Percentiles rank a stretch among this genome's conserved stretches.
These are phyloP conservation scores for Chrysoporthe puriensis DNA, from an alignment of 2,329 filamentous ascomycete species.

Conservation along the genomic window DNA sequence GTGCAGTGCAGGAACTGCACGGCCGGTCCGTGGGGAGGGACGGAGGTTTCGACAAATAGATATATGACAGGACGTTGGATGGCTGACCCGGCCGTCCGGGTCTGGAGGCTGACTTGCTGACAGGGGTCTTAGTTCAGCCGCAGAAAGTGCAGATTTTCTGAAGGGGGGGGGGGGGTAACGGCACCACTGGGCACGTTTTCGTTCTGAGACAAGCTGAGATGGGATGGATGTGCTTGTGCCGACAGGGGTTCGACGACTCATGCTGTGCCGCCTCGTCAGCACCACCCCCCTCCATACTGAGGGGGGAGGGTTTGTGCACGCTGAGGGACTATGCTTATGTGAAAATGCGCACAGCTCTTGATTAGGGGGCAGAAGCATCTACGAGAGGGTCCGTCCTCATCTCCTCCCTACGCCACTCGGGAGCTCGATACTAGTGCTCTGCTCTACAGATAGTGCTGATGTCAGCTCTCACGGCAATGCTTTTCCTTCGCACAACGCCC, in stretches of 20 bases:
- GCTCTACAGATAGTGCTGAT: too few species aligned
- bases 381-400: too few species aligned
- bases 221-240: background rate
- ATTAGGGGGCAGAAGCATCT: too few species aligned
- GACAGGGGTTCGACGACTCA: background rate
- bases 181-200: background rate
- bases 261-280: background rate
- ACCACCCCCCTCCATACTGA: too few species aligned
- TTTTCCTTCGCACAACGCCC: too few species aligned
- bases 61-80: background rate
- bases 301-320: too few species aligned
- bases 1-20: background rate
- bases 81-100: conserved; percentile 12
- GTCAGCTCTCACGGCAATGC: too few species aligned
- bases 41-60: background rate
- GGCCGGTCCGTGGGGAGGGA: too few species aligned
- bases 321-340: too few species aligned
- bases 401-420: too few species aligned
- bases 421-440: too few species aligned
- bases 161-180: background rate
- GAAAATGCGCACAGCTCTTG: too few species aligned
- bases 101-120: conserved; percentile 3
- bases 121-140: conserved; percentile 1
- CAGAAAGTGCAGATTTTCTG: background rate
- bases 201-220: background rate